Evolutionary conservation across 2,329 filamentous ascomycete species (phyloP), one percentile per base, ranked within the genome.

Genomic region (Trichoderma gracile): DNA sequence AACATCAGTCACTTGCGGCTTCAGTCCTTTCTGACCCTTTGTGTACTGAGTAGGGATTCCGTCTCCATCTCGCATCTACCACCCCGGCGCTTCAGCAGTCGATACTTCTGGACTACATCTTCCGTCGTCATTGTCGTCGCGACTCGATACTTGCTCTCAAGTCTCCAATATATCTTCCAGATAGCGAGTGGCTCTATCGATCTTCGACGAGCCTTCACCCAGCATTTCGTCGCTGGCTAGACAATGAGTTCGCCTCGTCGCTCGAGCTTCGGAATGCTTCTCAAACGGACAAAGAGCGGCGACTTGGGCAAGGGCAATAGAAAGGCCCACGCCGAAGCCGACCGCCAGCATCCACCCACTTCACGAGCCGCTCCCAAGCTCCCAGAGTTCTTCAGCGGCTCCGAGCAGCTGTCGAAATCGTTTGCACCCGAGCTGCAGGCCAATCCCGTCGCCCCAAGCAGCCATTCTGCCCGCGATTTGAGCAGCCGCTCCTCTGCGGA

Each of bases 261-360:
- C 68, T 74, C 81, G 69, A 83, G 79, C 71, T 78, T 84, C 77
- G 81, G 81, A 71, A 83, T 84, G 77, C 84, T 91, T 73, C 82
- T 90, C 67, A 84, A 87, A 76, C 85, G 88, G 70, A 84, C 84
- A 74, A 90, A 90, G 74, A 90, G 87, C 65, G 84, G 84, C 66
- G 87, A 91, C 68, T 75, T 90, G 65, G 82, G 82, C 70, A 85
- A 85, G 70, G 80, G 79, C 68, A 81, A 80, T 75, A 86, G 83
- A 76, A 89, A 87, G 79, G 80, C 79, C 72, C 82, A 86, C 76
- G 80, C 84, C 68, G 81, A 84, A 72, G 75, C 81, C 64, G 80
- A 83, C 71, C 80, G 81, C 68, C 81, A 82, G 73, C 81, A 80
- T 69, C 78, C 82, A 70, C 77, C 77, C 52, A 74, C 79, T 66